Conservation (phyloP, 2,329 filamentous ascomycete genomes). For the Trichoderma simmonsii region DNA sequence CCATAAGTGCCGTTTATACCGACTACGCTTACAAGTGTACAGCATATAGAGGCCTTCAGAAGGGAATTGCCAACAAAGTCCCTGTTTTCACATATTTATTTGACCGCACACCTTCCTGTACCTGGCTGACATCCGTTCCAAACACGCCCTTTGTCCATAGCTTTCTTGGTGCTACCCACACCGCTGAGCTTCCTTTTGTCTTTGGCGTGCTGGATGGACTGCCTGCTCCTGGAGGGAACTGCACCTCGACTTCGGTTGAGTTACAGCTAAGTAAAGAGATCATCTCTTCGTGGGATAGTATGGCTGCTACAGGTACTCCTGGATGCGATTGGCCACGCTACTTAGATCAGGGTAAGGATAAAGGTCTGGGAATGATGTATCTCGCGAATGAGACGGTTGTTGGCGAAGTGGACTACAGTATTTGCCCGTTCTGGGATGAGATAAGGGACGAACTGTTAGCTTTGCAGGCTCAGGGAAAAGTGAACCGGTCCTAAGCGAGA, state of each 20-base stretch:
- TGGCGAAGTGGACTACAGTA: background rate
- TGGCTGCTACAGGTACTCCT: background rate
- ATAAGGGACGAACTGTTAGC: background rate
- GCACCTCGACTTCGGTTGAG: background rate
- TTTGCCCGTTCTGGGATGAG: background rate
- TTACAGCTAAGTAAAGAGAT: background rate
- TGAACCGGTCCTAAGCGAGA: background rate
- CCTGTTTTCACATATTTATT: background rate
- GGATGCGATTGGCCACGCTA: background rate
- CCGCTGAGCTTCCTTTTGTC: slow-evolving; percentile 1
- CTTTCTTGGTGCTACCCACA: slow-evolving; percentile 11
- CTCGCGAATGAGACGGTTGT: background rate
- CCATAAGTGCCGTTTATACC: background rate
- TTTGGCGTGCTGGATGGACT: background rate
- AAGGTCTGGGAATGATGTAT: background rate
- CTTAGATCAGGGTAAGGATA: background rate
- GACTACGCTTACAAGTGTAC: slow-evolving; percentile 5
- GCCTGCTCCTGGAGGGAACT: background rate
- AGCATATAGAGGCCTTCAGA: background rate
- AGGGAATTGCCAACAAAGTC: background rate
- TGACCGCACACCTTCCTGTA: background rate
- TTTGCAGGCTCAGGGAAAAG: background rate
- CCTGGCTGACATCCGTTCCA: background rate
- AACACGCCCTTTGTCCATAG: background rate
- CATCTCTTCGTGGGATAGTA: background rate